phyloP scores from a whole-genome alignment of 192 early-diverging fungal species.

The Irineochytrium annulatum region DNA sequence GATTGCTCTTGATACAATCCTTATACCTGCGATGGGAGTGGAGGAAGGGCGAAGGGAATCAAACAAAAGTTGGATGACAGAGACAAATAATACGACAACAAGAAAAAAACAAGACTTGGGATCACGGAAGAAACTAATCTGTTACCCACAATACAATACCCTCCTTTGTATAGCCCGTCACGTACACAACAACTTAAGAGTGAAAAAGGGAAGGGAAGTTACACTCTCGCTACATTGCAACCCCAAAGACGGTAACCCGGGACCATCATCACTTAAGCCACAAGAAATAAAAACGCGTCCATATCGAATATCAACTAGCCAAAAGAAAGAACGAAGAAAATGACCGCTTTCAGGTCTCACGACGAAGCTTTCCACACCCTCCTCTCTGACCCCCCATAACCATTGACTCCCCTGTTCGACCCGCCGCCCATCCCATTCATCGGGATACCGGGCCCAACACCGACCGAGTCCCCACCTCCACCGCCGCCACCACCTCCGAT shows the following conservation, averaged over 20 bases:
- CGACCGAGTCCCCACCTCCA: no score
- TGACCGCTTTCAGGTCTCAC: no score
- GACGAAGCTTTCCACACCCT: slow-evolving; percentile 34
- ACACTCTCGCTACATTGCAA: not conserved
- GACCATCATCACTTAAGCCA: not conserved
- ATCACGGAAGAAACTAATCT: not conserved
- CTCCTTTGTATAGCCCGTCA: no score
- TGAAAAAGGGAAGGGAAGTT: not conserved
- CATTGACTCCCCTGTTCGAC: slow-evolving; percentile 8
- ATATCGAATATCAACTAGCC: not conserved
- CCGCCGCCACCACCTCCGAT: not conserved
- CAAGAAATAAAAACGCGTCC: not conserved
- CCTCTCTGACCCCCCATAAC: slow-evolving; percentile 19
- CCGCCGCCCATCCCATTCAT: slow-evolving; percentile 2
- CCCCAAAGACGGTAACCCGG: not conserved
- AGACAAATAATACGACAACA: not conserved
- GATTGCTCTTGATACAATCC: no score
- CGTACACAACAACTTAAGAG: not conserved
- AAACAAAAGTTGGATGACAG: not conserved
- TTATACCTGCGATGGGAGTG: no score
- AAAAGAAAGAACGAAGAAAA: no score
- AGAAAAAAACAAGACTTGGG: not conserved
- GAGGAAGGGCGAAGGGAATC: no score
- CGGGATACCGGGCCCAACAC: not conserved
- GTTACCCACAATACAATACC: no score